Base-by-base conservation (phyloP, 176 grass and related monocot genomes). In the Eremochloa ophiuroides region DNA sequence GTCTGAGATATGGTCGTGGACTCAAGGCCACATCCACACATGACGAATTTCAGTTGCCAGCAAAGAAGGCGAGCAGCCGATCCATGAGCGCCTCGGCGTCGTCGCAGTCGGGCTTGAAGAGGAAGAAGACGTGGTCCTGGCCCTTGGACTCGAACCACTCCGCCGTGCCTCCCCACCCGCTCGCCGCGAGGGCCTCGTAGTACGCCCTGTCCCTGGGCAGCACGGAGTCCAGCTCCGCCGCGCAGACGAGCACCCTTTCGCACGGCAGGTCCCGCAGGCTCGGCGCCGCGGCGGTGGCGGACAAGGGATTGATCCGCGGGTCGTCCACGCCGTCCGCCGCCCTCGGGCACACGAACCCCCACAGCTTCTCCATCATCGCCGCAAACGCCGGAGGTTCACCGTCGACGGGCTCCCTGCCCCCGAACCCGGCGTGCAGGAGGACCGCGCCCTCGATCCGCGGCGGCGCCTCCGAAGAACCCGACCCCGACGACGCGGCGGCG, bases 111-210 rank as follows among this genome's bases (percentile, higher is more conserved):
- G 27, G 77, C 1, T 85, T 56, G 2, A 14, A 4, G 16, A 85
- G 11, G 66, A 82, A 69, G 72, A 82, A 89, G 26, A 34, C 71
- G 29, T 89, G 87, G 43, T 40, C 77, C 37, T 82, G 78, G 46
- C 53, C 87, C 63, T 77, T 25, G 3, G 87, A 61, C 78, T 85
- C 87, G n/a, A 64, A 62, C 50, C 80, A 74, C 51, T 82, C 82
- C 16, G 10, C 70, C 38, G 16, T 44, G 28, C 87, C 87, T 15
- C 29, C 38, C 76, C 76, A 89, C 58, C 84, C 80, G 22, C 83
- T 84, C 11, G 23, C 55, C 48, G 7, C 28, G 53, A 89, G 3
- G 2, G 46, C 75, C 39, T 85, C 71, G 8, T 42, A 48, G 63
- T 85, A 81, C n/a, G 15, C 84, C 15, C 64, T 71, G 18, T 42